Percentiles rank a stretch among this genome's conserved stretches.
phyloP scores from a whole-genome alignment of 768 basidiomycete genomes.

The Thelephora aurantiotincta region DNA sequence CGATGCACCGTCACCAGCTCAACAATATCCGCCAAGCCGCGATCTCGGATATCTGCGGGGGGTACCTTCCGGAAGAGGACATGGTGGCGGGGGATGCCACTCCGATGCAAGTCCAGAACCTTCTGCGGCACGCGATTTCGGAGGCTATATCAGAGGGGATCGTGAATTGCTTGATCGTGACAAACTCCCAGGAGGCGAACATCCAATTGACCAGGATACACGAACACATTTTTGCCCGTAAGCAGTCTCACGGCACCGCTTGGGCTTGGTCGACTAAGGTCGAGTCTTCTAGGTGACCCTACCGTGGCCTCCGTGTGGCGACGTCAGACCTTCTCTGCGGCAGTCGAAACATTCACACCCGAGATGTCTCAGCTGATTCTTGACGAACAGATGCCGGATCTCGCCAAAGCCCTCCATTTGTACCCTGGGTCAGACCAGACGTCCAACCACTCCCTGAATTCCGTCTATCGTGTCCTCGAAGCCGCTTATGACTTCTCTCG shows the following conservation, averaged over 20 bases:
- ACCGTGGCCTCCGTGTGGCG: slow-evolving; percentile 87
- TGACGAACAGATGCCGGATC: slow-evolving; percentile 53
- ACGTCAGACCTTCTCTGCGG: slow-evolving; percentile 79
- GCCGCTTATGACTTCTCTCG: slow-evolving; percentile 70
- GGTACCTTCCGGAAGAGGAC: slow-evolving; percentile 29
- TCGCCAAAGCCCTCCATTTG: slow-evolving; percentile 33
- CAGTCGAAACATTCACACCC: slow-evolving; percentile 62
- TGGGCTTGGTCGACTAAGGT: too few relatives aligned
- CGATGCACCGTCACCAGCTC: slow-evolving; percentile 37
- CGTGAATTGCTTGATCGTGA: slow-evolving; percentile 77
- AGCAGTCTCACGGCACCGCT: slow-evolving; percentile 17
- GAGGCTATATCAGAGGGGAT: slow-evolving; percentile 67
- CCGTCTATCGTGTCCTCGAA: slow-evolving; percentile 47
- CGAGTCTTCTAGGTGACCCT: slow-evolving; percentile 48
- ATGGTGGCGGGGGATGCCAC: slow-evolving; percentile 17
- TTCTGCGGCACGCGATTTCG: slow-evolving; percentile 69
- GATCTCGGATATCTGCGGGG: slow-evolving; percentile 41
- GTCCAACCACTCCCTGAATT: slow-evolving; percentile 22
- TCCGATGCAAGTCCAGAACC: slow-evolving; percentile 64
- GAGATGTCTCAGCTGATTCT: slow-evolving; percentile 59
- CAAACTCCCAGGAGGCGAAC: slow-evolving; percentile 76
- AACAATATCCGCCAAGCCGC: slow-evolving; percentile 42
- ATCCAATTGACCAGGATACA: slow-evolving; percentile 75
- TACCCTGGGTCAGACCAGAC: slow-evolving; percentile 15
- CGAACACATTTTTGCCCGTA: slow-evolving; percentile 76